Base-by-base conservation (phyloP, 2,329 filamentous ascomycete species). In the Orbilia brochopaga region DNA sequence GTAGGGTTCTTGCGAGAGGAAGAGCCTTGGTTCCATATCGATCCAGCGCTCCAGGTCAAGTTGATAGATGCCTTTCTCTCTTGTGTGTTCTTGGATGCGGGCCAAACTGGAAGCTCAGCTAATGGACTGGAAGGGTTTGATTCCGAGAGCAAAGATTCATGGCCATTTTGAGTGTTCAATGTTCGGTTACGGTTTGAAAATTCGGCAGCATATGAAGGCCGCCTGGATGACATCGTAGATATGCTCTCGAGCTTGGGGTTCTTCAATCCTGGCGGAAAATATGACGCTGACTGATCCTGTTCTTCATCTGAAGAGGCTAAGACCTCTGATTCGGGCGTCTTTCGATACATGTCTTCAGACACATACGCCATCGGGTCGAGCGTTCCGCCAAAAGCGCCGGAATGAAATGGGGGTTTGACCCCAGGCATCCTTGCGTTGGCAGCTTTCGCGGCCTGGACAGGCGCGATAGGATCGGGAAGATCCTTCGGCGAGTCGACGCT, bases 221-320 rank as follows among this genome's bases (percentile, higher is more conserved):
- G 86, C 62, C 90, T 86, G 24, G 84, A 85, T 52, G 89, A 76
- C 53, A 77, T 74, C 19, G 74, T 75, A 17, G 75, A 76, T 27
- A 76, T 72, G 37, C 70, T 74, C 21, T 70, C 65, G 48, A 74
- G 86, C 76, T 88, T 90, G 55, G 81, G 84, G 55, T 81, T 84
- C 76, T 82, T 85, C 62, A 79, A 77, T 69, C 78, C 78, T 76
- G 80, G 81, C 76, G 83, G 83, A 74, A 80, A 80, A 76, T 78
- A 79, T 65, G 84, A 85, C 75, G 85, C 82, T 50, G 83, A 83
- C 78, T 87, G 84, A 72, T 96, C 90, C 65, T 83, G 85, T 79
- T 99, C 94, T 79, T 97, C 94, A 79, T 97, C 94, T 11, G 92
- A 97, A 75, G 93, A 97, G 58, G 90, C 92, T 69, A 97, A 82